Evolutionary conservation across 2,329 filamentous ascomycete species (phyloP), one percentile per base, ranked within the genome.

Genomic region (Exophiala viscosa): DNA sequence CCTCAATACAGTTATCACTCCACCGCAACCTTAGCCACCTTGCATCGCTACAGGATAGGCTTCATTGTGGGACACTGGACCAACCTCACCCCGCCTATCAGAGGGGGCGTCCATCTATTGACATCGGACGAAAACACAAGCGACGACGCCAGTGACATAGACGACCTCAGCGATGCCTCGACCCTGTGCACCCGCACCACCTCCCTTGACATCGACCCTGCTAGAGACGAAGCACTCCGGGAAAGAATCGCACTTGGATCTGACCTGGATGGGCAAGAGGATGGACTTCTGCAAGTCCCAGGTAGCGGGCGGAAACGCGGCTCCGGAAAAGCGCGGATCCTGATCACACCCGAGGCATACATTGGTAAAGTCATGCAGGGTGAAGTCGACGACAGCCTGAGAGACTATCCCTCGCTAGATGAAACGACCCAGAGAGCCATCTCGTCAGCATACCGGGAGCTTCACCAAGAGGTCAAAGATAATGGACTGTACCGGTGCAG

Each of bases 401-500:
- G 23, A 28, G 23, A 28, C 23, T 28, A 28, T 28, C 23, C 23
- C 23, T 28, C 23, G 23, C 23, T 28, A 28, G 23, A 28, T 28
- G 23, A 28, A 28, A 75, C 2, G 73, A 73, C 5, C 91, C 84
- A 1, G 93, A 99, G 67, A 81, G 83, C 50, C 76, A 76, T 44
- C 89, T 99, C 53, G 80, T 89, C 35, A 72, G 75, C 40, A 67
- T 99, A 97, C 67, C 85, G 90, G n/a, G 74, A 80, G 8, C 75
- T 97, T 20, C 78, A 91, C 64, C 72, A 86, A 61, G 81, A 82
- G 18, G 83, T 99, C 58, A 77, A 79, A 62, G 83, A 79, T 11
- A 86, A 87, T 64, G 87, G 87, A 0, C 78, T 97, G 1, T 97
- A 90, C 69, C 67, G 90, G 45, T 96, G 91, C 77, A 87, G 89